These are phyloP conservation scores for Alternaria sp. DNA, from an alignment of 2,329 filamentous ascomycete species.

Conservation along the genomic window DNA sequence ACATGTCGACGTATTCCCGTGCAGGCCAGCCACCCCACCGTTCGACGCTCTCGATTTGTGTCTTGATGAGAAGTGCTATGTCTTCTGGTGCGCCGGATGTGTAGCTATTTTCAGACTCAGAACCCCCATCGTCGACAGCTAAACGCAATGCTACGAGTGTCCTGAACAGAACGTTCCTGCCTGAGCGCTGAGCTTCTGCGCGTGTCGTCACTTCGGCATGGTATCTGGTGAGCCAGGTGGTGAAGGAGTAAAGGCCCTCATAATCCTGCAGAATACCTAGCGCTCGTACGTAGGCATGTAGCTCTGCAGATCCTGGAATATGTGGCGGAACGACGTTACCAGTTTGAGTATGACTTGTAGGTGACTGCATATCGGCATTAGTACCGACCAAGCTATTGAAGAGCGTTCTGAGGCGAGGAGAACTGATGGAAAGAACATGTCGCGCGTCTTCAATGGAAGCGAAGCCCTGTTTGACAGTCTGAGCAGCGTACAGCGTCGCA, in stretches of 20 bases:
- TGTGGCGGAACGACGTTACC: slow-evolving; percentile 48
- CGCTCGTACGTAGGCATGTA: slow-evolving; percentile 70
- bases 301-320: slow-evolving; percentile 57
- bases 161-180: slow-evolving; percentile 41
- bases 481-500: slow-evolving; percentile 42
- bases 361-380: slow-evolving; percentile 24
- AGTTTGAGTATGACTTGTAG: background rate
- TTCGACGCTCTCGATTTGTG: slow-evolving; percentile 48
- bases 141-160: slow-evolving; percentile 54
- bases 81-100: slow-evolving; percentile 39
- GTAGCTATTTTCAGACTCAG: slow-evolving; percentile 5
- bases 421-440: slow-evolving; percentile 28
- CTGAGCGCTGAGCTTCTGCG: slow-evolving; percentile 36
- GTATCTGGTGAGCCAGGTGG: slow-evolving; percentile 64
- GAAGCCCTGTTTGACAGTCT: slow-evolving; percentile 26
- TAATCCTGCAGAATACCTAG: slow-evolving; percentile 69
- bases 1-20: slow-evolving; percentile 54
- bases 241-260: slow-evolving; percentile 64
- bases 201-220: slow-evolving; percentile 40
- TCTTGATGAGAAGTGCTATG: slow-evolving; percentile 42
- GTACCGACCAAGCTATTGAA: slow-evolving; percentile 41
- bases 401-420: slow-evolving; percentile 34
- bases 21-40: slow-evolving; percentile 57
- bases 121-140: slow-evolving; percentile 49
- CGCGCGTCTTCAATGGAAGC: slow-evolving; percentile 20